Base-by-base conservation (phyloP, 139 green algal species). In the Yamagishiella unicocca region DNA sequence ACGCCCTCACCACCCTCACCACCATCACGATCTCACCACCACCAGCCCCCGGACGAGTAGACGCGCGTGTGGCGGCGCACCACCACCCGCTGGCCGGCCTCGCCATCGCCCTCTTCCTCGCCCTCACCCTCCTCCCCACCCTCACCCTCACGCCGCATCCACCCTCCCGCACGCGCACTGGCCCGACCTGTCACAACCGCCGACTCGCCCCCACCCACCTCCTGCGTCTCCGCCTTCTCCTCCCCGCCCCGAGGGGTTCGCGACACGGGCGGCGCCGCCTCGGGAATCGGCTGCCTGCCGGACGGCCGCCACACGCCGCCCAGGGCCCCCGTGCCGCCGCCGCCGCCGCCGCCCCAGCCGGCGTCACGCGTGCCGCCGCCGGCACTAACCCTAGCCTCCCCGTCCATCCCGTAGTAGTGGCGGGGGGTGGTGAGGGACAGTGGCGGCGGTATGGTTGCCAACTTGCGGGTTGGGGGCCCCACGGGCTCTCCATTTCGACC, bases 221-320 rank as follows among this genome's bases (percentile, higher is more conserved):
- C 70, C 70, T 78, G 70, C 72, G 72, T 80, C 72, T 62, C 72
- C 17, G 21, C 5, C 72, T 62, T 42, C 29, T 37, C 43, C 72
- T 80, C 43, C 72, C 72, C 58, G 14, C 58, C 58, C 66, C 37
- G 66, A 74, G 66, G 8, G 66, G 9, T 74, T 14, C n/a, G n/a
- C 12, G 43, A 45, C 27, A 46, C 73, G 4, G 43, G 43, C 54
- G 76, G 76, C 14, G 54, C 54, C 35, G 35, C 22, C 33, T 83
- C 76, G 0, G 76, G 76, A 40, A 83, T 83, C 54, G 76, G 53
- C 37, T 83, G 53, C 53, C 25, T 37, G 35, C 76, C 76, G 22
- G 76, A 83, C 9, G 76, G 76, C 35, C 37, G 58, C 76, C 76
- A 83, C 27, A 38, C 12, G 33, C 19, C 10, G 14, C 46, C 74